Percentiles rank a stretch among this genome's conserved stretches.
These are phyloP conservation scores for Elsinoe australis DNA, from an alignment of 2,329 filamentous ascomycete genomes.

Conservation along the genomic window DNA sequence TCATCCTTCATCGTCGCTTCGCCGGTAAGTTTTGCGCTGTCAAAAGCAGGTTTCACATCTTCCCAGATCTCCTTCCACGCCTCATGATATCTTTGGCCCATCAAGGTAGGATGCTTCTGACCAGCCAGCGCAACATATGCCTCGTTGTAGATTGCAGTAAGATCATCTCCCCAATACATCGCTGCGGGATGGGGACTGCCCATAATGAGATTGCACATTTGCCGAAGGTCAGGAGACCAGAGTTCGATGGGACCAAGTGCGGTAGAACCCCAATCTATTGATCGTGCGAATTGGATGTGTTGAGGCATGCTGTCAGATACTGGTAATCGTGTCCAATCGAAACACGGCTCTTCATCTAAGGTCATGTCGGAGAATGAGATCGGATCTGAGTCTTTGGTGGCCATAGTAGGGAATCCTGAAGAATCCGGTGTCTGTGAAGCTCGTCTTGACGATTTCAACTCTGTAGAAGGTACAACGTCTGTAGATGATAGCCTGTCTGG, in stretches of 20 bases:
- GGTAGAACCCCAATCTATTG: conserved; percentile 65
- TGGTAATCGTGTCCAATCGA: conserved; percentile 74
- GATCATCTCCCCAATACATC: conserved; percentile 71
- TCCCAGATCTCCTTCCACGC: conserved; percentile 71
- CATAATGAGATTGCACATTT: conserved; percentile 78
- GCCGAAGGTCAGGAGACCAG: conserved; percentile 64
- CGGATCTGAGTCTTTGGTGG: conserved; percentile 9
- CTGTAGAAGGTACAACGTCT: conserved; percentile 11
- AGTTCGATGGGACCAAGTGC: conserved; percentile 65
- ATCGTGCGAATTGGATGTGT: conserved; percentile 66
- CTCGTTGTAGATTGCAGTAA: conserved; percentile 64
- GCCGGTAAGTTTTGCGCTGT: conserved; percentile 58
- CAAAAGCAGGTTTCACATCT: conserved; percentile 60
- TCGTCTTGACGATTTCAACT: conserved; percentile 1
- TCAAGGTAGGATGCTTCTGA: conserved; percentile 65
- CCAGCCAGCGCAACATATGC: conserved; percentile 64
- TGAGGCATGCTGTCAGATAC: conserved; percentile 54
- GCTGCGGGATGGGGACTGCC: conserved; percentile 58
- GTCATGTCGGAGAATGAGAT: conserved; percentile 8
- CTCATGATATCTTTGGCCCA: conserved; percentile 63
- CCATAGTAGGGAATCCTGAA: not conserved
- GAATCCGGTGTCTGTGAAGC: conserved; percentile 9
- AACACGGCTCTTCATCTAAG: conserved; percentile 43
- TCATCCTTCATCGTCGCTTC: conserved; percentile 81
- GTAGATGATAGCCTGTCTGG: conserved; percentile 7